Base-by-base conservation (phyloP, 2,329 filamentous ascomycete genomes). In the Sporothrix euskadiensis region DNA sequence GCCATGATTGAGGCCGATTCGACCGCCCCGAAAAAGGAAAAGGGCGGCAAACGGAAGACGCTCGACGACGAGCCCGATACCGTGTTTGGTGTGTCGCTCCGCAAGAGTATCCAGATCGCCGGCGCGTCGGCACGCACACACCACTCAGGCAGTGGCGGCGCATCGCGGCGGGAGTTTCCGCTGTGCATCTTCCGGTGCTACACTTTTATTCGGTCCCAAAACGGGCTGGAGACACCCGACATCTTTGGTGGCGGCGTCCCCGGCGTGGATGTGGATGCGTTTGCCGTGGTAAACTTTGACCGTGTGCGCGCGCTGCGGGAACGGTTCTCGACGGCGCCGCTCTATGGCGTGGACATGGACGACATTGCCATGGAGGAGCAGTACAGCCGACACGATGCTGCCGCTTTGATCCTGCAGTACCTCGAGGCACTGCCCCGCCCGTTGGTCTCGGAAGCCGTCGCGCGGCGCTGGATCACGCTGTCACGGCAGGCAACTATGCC, bases 111-210 rank as follows among this genome's bases (percentile, higher is more conserved):
- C 77, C 77, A 79, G 47, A 76, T 83, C 9, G 83, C 83, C 32
- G 80, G 81, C 57, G 81, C 82, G 4, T 77, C 80, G 1, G 82
- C 82, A 7, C 80, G 81, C 73, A 82, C 82, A 0, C 80, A 81
- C 71, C 83, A 84, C 76, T 19, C 78, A 74, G 78, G 78, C 59
- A 78, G 80, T 4, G 44, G 44, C 14, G 44, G 44, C 2, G 81
- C 81, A 19, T 78, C 80, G 44, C 56, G 71, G 54, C 80, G 82
- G 35, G 81, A 82, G 10, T 84, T 84, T 73, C 83, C 83, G 5
- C 77, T 84, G 19, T 83, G 82, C 75, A 78, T 85, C 65, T 80
- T 83, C 65, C 81, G 81, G 63, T 84, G 83, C 76, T 80, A 78
- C 73, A 79, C 79, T 71, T 83, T 82, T 74, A 76, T 84, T 74